Evolutionary conservation across 1,284 basidiomycete genomes (phyloP).

Genomic region (Chondrostereum purpureum): DNA sequence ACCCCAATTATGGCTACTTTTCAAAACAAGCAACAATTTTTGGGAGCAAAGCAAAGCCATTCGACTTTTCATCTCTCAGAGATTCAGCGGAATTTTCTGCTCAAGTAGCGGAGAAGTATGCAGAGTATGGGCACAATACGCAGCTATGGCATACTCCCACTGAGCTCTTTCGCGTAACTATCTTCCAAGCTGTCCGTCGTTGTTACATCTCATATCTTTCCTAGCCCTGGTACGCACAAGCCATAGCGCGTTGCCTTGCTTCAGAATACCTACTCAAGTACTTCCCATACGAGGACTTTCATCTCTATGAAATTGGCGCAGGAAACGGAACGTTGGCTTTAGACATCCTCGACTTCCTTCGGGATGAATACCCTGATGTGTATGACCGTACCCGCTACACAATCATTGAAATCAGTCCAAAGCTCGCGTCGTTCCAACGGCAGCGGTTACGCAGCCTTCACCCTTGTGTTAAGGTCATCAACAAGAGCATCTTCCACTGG

Average conservation of each 20-base stretch:
- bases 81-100: slow-evolving; percentile 78
- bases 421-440: slow-evolving; percentile 71
- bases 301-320: slow-evolving; percentile 96
- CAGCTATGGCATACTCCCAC: slow-evolving; percentile 99
- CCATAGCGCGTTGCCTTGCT: slow-evolving; percentile 84
- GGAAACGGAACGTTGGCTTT: slow-evolving; percentile 93
- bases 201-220: slow-evolving; percentile 12
- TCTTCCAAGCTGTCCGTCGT: slow-evolving; percentile 6
- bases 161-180: slow-evolving; percentile 88
- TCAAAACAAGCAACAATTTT: slow-evolving; percentile 88
- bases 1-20: slow-evolving; percentile 97
- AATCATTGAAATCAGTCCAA: slow-evolving; percentile 89
- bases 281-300: slow-evolving; percentile 92
- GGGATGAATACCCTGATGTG: slow-evolving; percentile 79
- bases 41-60: slow-evolving; percentile 54
- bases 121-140: slow-evolving; percentile 56
- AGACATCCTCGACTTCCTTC: slow-evolving; percentile 82
- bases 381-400: slow-evolving; percentile 87
- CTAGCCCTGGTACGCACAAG: slow-evolving; percentile 91
- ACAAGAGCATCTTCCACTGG: slow-evolving; percentile 90
- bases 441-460: slow-evolving; percentile 49
- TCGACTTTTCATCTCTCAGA: slow-evolving; percentile 68
- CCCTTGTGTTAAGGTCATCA: slow-evolving; percentile 64
- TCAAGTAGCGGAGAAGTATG: slow-evolving; percentile 72
- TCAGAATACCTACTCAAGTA: slow-evolving; percentile 91